Percentiles rank a stretch among this genome's conserved stretches.
Evolutionary conservation across 164 flowering plant genomes (phyloP).

Genomic region (Umbilicus rupestris): DNA sequence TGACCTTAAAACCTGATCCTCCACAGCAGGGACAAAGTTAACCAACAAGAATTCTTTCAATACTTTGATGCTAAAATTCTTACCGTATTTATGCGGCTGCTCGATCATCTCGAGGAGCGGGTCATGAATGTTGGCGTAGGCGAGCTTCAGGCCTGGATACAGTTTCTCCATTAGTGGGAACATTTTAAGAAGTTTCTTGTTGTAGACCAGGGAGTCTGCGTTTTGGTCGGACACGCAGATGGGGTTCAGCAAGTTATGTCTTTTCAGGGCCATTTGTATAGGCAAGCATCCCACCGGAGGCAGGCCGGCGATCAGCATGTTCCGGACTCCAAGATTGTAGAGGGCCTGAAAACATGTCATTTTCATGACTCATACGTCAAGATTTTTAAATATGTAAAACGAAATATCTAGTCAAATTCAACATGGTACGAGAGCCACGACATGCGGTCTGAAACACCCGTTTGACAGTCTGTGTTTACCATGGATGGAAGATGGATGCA

Average conservation of each 20-base stretch:
- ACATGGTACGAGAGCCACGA: too few relatives aligned
- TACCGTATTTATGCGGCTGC: slow-evolving; percentile 38
- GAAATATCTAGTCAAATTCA: too few relatives aligned
- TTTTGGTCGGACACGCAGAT: slow-evolving; percentile 31
- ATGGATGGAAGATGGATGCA: too few relatives aligned
- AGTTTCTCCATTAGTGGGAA: slow-evolving; percentile 13
- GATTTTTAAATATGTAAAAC: too few relatives aligned
- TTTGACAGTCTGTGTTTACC: too few relatives aligned
- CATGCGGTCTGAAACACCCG: too few relatives aligned
- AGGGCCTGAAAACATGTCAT: slow-evolving; percentile 20
- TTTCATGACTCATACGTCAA: too few relatives aligned
- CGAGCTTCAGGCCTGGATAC: slow-evolving; percentile 25
- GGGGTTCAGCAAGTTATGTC: not conserved
- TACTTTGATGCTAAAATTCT: not conserved
- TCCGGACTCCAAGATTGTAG: slow-evolving; percentile 31
- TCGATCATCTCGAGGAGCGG: slow-evolving; percentile 33
- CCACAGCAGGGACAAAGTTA: not conserved
- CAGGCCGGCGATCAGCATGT: slow-evolving; percentile 25
- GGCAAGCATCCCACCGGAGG: slow-evolving; percentile 51
- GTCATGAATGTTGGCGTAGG: slow-evolving; percentile 21
- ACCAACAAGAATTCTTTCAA: too few relatives aligned
- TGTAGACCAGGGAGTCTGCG: slow-evolving; percentile 32
- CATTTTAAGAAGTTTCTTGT: slow-evolving; percentile 29
- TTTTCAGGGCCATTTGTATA: slow-evolving; percentile 20
- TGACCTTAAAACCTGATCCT: slow-evolving; percentile 33